phyloP scores from a whole-genome alignment of 1,284 basidiomycete genomes.

The Cryptococcus hybrid region DNA sequence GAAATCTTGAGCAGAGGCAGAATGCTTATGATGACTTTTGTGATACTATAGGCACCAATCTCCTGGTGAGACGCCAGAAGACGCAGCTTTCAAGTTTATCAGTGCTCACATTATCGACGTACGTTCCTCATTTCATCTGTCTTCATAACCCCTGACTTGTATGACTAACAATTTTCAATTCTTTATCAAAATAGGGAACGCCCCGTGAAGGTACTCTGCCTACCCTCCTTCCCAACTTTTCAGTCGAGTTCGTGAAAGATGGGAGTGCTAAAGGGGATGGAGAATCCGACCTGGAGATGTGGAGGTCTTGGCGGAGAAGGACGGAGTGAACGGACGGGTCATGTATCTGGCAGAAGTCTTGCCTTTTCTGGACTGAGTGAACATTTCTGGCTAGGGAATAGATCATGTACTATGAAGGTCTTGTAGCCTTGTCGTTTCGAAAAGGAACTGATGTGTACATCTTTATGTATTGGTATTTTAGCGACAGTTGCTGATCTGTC shows the following conservation, averaged over 20 bases:
- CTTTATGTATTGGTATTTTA: not conserved
- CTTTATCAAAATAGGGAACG: not conserved
- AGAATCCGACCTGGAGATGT: conserved; percentile 42
- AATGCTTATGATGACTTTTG: not conserved
- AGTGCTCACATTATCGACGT: conserved; percentile 42
- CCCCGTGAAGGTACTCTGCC: not conserved
- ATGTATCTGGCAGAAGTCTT: conserved; percentile 38
- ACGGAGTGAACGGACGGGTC: conserved; percentile 42
- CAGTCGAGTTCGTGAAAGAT: conserved; percentile 23
- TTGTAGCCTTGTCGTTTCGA: not conserved
- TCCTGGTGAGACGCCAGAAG: conserved; percentile 11
- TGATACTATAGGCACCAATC: conserved; percentile 17
- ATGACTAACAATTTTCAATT: not conserved
- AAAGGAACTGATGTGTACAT: not conserved
- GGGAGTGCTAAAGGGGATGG: conserved; percentile 22
- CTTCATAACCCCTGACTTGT: not conserved
- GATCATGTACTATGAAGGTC: not conserved
- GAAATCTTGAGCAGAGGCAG: not conserved
- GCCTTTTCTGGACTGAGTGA: conserved; percentile 4
- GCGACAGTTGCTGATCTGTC: too few species aligned
- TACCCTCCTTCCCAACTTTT: conserved; percentile 26
- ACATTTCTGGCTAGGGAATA: not conserved
- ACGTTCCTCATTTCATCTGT: conserved; percentile 3
- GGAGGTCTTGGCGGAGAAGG: conserved; percentile 33
- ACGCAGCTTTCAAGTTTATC: conserved; percentile 41